Base-by-base conservation (phyloP, 257 asterid genomes). In the Hygrophila difformis region DNA sequence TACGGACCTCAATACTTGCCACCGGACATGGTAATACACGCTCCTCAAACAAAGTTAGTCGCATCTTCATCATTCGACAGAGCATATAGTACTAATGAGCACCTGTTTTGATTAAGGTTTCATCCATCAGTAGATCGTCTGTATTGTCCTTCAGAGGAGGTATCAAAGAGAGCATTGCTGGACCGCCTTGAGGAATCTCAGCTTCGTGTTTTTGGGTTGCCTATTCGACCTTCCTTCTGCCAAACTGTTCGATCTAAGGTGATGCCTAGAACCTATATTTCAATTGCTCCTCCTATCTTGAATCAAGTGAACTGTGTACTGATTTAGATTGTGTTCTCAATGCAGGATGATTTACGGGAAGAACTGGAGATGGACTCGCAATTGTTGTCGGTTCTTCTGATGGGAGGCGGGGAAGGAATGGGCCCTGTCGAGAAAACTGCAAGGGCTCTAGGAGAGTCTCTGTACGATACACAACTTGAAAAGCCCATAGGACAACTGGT, bases 351-450 rank as follows among this genome's bases (percentile, higher is more conserved):
- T 37, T 62, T 79, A 19, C 68, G 94, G 56, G 75, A 44, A 10
- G 94, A 89, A 42, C 94, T 89, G 21, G 87, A 82, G 77, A 71
- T 89, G 87, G 94, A 89, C 53, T 65, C 78, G 9, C 53, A 69
- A 16, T 45, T 89, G 64, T 94, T 94, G 35, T 93, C 94, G 15
- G 94, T 84, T 28, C 65, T 89, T 63, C 69, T 89, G 46, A 89
- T 89, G 97, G 97, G 97, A 57, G 97, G 97, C 13, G 97, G 97
- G 39, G 97, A 89, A 71, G 96, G 97, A 53, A 84, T 89, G 96
- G 97, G 97, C 2, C 97, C 97, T 1, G 97, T 89, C 51, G 81
- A 82, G 87, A 77, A 84, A 61, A 89, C 96, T 1, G 97, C 96
- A 0, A 78, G 73, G 72, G 94, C 91, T 47, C 78, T 89, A 3